Percentiles rank a stretch among this genome's conserved stretches.
Conservation (phyloP, 257 asterid species). For the Nicotiana noctiflora region DNA sequence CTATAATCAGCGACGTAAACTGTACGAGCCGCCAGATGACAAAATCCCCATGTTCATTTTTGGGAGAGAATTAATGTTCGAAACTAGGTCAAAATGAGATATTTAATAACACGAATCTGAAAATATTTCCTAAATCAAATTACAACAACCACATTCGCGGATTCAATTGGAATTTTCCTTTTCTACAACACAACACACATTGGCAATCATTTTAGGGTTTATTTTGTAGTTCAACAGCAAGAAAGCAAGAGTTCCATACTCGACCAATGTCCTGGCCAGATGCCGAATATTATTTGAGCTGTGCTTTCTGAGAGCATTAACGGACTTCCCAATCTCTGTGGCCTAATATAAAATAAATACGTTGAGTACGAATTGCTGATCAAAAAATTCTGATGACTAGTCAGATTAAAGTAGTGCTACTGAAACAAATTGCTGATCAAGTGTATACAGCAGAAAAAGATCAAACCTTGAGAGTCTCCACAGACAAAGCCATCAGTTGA, state of each 20-base stretch:
- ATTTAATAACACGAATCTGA: neutral
- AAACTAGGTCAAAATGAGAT: neutral
- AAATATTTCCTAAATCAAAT: neutral
- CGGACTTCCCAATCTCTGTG: constrained; percentile 62
- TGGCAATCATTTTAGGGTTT: neutral
- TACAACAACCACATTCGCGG: neutral
- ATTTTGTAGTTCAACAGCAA: neutral
- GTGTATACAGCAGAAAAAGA: neutral
- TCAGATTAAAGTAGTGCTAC: neutral
- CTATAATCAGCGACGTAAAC: neutral
- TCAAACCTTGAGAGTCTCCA: constrained; percentile 70
- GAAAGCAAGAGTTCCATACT: constrained; percentile 33
- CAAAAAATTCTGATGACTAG: neutral
- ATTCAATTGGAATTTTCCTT: neutral
- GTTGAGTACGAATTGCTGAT: neutral
- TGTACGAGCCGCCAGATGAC: neutral
- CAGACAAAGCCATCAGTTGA: constrained; percentile 56
- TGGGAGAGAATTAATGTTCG: neutral
- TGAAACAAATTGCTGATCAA: neutral
- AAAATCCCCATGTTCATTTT: neutral
- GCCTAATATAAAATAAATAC: constrained; percentile 31
- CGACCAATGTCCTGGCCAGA: constrained; percentile 45
- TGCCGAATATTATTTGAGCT: constrained; percentile 46
- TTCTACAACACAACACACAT: neutral
- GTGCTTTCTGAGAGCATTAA: constrained; percentile 41